Conservation (phyloP, 768 basidiomycete species). For the Solioccasus polychromus region DNA sequence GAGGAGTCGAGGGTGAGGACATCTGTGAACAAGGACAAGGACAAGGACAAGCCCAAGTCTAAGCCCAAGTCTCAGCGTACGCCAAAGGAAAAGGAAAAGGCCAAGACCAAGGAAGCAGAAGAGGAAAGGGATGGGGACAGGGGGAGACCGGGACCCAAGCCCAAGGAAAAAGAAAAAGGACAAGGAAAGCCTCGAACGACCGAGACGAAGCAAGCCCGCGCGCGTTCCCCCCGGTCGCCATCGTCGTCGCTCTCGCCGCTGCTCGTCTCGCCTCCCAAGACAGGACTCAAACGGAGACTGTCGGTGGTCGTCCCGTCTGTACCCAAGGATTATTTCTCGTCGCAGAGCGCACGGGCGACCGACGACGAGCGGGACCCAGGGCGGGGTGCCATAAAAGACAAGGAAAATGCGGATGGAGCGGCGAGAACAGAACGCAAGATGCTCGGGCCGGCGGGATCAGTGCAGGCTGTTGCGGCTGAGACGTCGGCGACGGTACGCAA, state of each 20-base stretch:
- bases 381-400: too few species aligned
- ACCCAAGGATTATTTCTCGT: slow-evolving; percentile 19
- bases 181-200: neutral
- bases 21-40: too few species aligned
- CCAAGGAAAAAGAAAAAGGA: slow-evolving; percentile 3
- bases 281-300: slow-evolving; percentile 22
- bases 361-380: too few species aligned
- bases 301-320: slow-evolving; percentile 31
- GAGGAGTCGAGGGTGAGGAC: too few species aligned
- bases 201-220: neutral
- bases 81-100: neutral
- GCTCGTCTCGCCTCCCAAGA: slow-evolving; percentile 4
- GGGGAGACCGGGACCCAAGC: neutral
- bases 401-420: neutral
- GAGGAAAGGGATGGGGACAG: neutral
- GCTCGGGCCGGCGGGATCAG: slow-evolving; percentile 18
- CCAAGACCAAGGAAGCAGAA: neutral
- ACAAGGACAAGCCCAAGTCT: slow-evolving; percentile 7
- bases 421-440: slow-evolving; percentile 3
- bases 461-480: slow-evolving; percentile 23
- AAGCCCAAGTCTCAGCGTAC: neutral
- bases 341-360: neutral
- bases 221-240: slow-evolving; percentile 4
- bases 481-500: slow-evolving; percentile 18
- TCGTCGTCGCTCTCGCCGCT: too few species aligned